These are phyloP conservation scores for Solanum habrochaites DNA, from an alignment of 257 asterid species.

Conservation along the genomic window DNA sequence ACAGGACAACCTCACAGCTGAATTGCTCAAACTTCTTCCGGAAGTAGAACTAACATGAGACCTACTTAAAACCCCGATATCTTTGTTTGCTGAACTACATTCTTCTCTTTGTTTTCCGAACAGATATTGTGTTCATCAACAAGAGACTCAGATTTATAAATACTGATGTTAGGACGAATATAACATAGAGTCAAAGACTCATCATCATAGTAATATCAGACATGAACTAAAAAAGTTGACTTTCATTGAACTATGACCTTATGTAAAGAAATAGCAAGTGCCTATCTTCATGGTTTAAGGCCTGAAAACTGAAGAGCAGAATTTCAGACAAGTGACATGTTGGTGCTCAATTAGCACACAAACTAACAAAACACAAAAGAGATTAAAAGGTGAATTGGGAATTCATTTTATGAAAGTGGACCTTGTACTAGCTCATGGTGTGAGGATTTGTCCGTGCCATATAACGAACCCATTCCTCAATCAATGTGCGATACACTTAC, in stretches of 20 bases:
- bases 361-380: not conserved
- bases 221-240: not conserved
- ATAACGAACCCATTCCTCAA: not conserved
- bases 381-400: not conserved
- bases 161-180: not conserved
- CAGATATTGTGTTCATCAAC: not conserved
- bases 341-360: not conserved
- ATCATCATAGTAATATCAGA: not conserved
- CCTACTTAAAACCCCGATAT: not conserved
- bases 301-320: not conserved
- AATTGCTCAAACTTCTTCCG: not conserved
- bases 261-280: not conserved
- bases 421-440: not conserved
- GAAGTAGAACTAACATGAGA: not conserved
- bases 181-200: not conserved
- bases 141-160: not conserved
- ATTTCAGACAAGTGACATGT: not conserved
- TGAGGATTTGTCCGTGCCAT: not conserved
- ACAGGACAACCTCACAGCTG: not conserved
- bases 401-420: not conserved
- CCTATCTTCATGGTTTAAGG: not conserved
- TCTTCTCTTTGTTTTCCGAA: not conserved
- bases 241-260: not conserved
- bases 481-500: not conserved
- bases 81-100: not conserved